phyloP scores from a whole-genome alignment of 306 rosid genomes.

The Dalbergia oliveri region DNA sequence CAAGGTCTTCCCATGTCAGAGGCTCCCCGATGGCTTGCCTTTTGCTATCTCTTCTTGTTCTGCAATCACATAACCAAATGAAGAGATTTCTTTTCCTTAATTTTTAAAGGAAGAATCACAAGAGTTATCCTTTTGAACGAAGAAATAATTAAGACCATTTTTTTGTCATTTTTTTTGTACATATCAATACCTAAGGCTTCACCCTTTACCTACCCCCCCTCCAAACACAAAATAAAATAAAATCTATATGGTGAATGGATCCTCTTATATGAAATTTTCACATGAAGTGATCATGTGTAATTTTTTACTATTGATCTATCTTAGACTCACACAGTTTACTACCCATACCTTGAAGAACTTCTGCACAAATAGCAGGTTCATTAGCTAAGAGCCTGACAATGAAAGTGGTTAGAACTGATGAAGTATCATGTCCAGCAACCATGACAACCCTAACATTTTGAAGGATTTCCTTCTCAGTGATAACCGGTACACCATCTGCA shows the following conservation, averaged over 20 bases:
- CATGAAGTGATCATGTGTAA: no score
- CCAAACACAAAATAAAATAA: no score
- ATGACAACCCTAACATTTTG: conserved; percentile 62
- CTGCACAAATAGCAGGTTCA: conserved; percentile 62
- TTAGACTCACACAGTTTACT: background rate
- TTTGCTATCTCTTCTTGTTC: conserved; percentile 76
- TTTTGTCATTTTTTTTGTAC: background rate
- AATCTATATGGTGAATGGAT: no score
- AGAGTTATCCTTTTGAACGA: no score
- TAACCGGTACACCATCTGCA: conserved; percentile 48
- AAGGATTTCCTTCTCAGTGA: conserved; percentile 71
- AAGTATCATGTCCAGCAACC: conserved; percentile 84
- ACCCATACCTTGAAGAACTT: conserved; percentile 72
- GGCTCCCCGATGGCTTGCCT: conserved; percentile 64
- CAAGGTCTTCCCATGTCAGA: conserved; percentile 80
- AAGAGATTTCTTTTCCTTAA: background rate
- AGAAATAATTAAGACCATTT: no score
- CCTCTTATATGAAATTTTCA: no score
- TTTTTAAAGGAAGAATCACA: background rate
- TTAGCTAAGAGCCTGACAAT: conserved; percentile 59
- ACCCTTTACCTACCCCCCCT: no score
- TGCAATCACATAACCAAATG: conserved; percentile 46
- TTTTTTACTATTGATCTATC: no score
- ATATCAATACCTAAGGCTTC: no score
- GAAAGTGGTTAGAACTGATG: conserved; percentile 70